Conservation (phyloP, 2,329 filamentous ascomycete genomes). For the Sphaerulina populicola region DNA sequence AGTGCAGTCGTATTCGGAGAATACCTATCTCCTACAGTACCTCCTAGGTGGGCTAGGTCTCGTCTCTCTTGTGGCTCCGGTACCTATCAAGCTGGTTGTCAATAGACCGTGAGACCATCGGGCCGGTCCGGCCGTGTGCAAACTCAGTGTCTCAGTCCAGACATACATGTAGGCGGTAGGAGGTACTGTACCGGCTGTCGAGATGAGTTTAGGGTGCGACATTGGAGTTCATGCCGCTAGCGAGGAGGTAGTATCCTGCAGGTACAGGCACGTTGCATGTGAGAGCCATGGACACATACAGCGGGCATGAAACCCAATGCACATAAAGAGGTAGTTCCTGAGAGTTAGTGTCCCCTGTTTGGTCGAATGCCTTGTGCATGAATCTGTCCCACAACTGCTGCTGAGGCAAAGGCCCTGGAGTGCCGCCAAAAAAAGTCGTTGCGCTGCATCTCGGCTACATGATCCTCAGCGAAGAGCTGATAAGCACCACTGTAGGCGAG, state of each 20-base stretch:
- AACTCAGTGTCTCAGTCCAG: neutral
- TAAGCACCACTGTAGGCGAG: conserved; percentile 21
- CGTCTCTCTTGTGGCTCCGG: neutral
- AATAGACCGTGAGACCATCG: no score
- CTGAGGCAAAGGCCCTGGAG: conserved; percentile 18
- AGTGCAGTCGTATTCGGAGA: neutral
- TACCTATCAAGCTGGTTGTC: neutral
- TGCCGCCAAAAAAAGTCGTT: conserved; percentile 11
- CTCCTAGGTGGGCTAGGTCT: no score
- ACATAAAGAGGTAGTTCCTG: conserved; percentile 14
- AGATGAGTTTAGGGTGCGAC: no score
- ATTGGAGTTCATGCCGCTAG: no score
- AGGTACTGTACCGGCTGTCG: no score
- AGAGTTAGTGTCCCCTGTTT: conserved; percentile 22
- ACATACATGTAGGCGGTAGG: no score
- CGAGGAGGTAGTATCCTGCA: neutral
- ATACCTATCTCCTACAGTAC: no score
- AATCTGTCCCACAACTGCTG: conserved; percentile 15
- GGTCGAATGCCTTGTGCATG: conserved; percentile 17
- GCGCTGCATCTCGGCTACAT: conserved; percentile 22
- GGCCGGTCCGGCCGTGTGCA: no score
- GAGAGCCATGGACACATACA: conserved; percentile 20
- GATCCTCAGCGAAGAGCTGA: conserved; percentile 23
- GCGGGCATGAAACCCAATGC: conserved; percentile 19
- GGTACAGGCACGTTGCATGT: conserved; percentile 20